These are phyloP conservation scores for Phytophthora ramorum DNA, from an alignment of 352 stramenopile genomes.

Conservation along the genomic window DNA sequence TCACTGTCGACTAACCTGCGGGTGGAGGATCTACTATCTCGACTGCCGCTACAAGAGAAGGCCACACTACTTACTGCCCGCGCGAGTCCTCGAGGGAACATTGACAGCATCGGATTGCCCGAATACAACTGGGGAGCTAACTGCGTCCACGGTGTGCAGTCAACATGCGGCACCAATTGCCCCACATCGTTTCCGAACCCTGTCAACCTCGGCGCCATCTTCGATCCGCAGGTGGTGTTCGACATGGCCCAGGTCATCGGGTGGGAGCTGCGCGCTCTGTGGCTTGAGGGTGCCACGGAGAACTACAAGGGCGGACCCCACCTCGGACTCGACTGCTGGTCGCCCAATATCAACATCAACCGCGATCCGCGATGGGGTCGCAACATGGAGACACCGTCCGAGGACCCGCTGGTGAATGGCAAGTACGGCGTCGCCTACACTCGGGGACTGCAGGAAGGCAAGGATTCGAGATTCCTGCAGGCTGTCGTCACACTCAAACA, in stretches of 20 bases:
- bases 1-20: constrained; percentile 53
- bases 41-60: constrained; percentile 82
- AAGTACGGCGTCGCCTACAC: constrained; percentile 93
- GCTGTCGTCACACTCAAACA: constrained; percentile 94
- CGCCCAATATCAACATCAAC: constrained; percentile 96
- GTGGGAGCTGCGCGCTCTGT: constrained; percentile 79
- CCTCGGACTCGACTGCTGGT: constrained; percentile 94
- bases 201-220: constrained; percentile 88
- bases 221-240: constrained; percentile 82
- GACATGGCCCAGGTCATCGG: constrained; percentile 91
- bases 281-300: constrained; percentile 77
- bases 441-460: constrained; percentile 84
- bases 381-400: constrained; percentile 93
- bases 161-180: constrained; percentile 77
- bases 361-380: constrained; percentile 94
- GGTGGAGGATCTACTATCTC: constrained; percentile 74
- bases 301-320: constrained; percentile 70
- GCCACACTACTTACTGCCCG: constrained; percentile 72
- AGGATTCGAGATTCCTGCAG: constrained; percentile 71
- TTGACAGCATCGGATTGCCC: constrained; percentile 80
- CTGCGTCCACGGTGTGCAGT: constrained; percentile 92
- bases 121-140: constrained; percentile 95
- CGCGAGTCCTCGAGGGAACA: constrained; percentile 67
- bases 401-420: constrained; percentile 93
- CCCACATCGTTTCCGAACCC: constrained; percentile 93